Evolutionary conservation across 192 early-diverging fungal genomes (phyloP).

Genomic region (Umbelopsis isabellina): DNA sequence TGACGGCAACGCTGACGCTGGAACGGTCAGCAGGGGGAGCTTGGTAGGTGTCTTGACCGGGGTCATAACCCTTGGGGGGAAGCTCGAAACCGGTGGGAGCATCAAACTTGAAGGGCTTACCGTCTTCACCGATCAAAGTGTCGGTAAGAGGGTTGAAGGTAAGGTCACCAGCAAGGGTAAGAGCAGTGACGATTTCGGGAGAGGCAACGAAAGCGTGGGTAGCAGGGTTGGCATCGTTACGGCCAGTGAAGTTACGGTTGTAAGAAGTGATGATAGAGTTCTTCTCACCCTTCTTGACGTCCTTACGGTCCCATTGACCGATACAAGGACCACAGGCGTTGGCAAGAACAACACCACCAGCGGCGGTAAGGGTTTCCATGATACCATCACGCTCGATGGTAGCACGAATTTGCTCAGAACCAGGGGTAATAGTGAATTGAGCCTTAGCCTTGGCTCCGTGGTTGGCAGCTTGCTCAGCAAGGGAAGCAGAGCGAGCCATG

Average conservation of each 20-base stretch:
- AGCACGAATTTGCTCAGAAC: slow-evolving; percentile 97
- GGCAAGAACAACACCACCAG: slow-evolving; percentile 89
- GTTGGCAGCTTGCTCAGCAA: slow-evolving; percentile 82
- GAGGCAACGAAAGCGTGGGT: slow-evolving; percentile 97
- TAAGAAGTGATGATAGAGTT: slow-evolving; percentile 99
- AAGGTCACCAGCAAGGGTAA: slow-evolving; percentile 93
- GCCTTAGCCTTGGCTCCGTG: slow-evolving; percentile 83
- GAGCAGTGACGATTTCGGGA: slow-evolving; percentile 92
- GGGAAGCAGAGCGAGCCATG: slow-evolving; percentile 90
- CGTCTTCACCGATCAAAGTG: slow-evolving; percentile 80
- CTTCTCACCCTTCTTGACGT: slow-evolving; percentile 94
- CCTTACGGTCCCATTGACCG: slow-evolving; percentile 98
- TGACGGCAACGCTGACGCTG: slow-evolving; percentile 73
- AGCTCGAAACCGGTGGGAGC: slow-evolving; percentile 87
- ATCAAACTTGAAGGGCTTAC: slow-evolving; percentile 94
- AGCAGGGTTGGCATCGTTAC: slow-evolving; percentile 97
- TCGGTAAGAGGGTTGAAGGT: slow-evolving; percentile 95
- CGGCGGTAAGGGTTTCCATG: slow-evolving; percentile 71
- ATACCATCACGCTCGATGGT: slow-evolving; percentile 93
- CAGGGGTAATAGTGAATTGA: slow-evolving; percentile 90
- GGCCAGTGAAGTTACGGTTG: slow-evolving; percentile 99
- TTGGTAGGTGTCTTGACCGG: slow-evolving; percentile 94
- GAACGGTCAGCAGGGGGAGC: slow-evolving; percentile 86
- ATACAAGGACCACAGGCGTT: slow-evolving; percentile 99
- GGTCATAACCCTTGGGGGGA: slow-evolving; percentile 91